Conservation (phyloP, 164 flowering plant species). For the Liriodendron chinense region DNA sequence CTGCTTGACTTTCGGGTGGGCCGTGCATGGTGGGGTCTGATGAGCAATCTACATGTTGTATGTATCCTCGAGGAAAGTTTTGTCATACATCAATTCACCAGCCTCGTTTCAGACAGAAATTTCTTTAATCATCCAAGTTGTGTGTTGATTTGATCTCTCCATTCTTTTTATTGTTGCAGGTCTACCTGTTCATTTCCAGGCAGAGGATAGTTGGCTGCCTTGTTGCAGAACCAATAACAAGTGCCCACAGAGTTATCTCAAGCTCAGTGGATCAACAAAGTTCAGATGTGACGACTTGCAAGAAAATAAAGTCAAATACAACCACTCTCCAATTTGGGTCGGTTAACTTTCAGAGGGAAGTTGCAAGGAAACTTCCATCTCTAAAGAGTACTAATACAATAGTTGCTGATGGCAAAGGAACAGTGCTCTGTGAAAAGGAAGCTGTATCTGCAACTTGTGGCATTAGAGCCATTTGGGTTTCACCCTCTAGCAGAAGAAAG, state of each 20-base stretch:
- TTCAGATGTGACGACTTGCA: constrained; percentile 13
- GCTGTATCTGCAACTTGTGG: constrained; percentile 65
- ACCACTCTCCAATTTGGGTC: constrained; percentile 57
- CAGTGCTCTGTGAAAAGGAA: constrained; percentile 50
- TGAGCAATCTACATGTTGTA: background rate
- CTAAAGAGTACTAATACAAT: background rate
- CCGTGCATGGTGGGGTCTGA: background rate
- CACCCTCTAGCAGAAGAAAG: constrained; percentile 67
- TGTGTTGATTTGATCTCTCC: background rate
- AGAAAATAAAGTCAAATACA: constrained; percentile 23
- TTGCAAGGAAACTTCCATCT: constrained; percentile 22
- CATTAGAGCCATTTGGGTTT: constrained; percentile 78
- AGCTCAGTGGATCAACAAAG: constrained; percentile 20
- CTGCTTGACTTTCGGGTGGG: background rate
- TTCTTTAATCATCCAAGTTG: background rate
- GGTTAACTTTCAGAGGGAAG: constrained; percentile 52
- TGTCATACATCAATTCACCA: too few species aligned
- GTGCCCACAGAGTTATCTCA: constrained; percentile 52
- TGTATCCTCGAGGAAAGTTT: background rate
- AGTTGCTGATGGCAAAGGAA: constrained; percentile 33
- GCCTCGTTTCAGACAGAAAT: background rate
- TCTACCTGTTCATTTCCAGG: constrained; percentile 59
- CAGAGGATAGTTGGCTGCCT: constrained; percentile 73
- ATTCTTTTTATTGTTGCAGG: constrained; percentile 36
- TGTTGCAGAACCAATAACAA: constrained; percentile 65